Evolutionary conservation across 306 rosid genomes (phyloP).

Genomic region (Gynostemma pentaphyllum): DNA sequence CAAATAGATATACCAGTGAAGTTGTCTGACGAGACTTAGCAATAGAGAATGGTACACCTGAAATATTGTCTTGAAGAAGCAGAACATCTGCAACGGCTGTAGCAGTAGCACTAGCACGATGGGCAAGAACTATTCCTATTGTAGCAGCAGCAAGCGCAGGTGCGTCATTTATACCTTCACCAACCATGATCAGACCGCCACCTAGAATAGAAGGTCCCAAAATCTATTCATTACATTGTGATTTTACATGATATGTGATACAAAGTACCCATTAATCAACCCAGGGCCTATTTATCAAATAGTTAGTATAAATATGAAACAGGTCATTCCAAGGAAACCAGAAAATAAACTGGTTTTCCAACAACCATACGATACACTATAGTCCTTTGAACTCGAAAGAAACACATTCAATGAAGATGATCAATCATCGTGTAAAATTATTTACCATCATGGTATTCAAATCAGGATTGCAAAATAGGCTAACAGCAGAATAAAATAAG

Average conservation of each 20-base stretch:
- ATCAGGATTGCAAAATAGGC: neutral
- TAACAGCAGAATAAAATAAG: neutral
- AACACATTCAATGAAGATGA: neutral
- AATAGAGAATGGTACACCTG: constrained; percentile 83
- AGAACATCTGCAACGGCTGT: constrained; percentile 87
- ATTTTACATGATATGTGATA: no score
- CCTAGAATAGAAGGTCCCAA: constrained; percentile 29
- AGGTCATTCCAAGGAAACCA: neutral
- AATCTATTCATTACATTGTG: no score
- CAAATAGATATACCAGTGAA: constrained; percentile 44
- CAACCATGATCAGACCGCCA: constrained; percentile 93
- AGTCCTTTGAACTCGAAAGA: neutral
- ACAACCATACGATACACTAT: neutral
- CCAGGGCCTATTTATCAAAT: neutral
- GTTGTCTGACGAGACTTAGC: constrained; percentile 96
- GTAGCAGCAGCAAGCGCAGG: constrained; percentile 99
- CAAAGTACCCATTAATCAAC: neutral
- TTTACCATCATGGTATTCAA: neutral
- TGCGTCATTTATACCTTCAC: constrained; percentile 96
- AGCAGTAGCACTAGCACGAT: constrained; percentile 96
- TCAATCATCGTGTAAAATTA: neutral
- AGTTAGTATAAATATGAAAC: neutral
- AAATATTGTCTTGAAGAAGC: constrained; percentile 71
- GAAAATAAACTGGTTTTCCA: neutral
- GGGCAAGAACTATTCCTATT: constrained; percentile 91